Evolutionary conservation across 2,329 filamentous ascomycete species (phyloP).

Genomic region (Dothiorella sarmentorum): DNA sequence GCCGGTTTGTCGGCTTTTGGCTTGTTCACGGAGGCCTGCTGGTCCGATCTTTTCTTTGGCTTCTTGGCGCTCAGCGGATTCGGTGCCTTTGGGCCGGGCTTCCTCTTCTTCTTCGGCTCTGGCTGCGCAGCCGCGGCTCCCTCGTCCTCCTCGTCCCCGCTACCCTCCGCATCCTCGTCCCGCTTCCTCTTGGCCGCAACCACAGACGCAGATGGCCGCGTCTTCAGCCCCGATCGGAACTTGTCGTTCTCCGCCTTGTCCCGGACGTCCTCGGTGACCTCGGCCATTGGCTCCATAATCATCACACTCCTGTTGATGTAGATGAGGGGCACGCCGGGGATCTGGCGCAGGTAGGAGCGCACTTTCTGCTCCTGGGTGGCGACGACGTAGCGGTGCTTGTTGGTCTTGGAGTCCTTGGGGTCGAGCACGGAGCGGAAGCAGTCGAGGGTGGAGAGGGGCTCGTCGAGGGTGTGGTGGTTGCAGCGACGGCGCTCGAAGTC

Average conservation of each 20-base stretch:
- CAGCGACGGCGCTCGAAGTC: constrained; percentile 72
- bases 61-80: constrained; percentile 72
- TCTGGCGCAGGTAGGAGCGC: constrained; percentile 59
- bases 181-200: constrained; percentile 35
- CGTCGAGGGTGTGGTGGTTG: constrained; percentile 70
- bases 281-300: constrained; percentile 74
- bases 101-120: constrained; percentile 50
- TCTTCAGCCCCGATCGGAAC: constrained; percentile 66
- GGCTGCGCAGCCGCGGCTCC: constrained; percentile 40
- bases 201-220: constrained; percentile 23
- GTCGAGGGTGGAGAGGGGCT: constrained; percentile 66
- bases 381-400: constrained; percentile 77
- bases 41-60: constrained; percentile 22
- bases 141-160: constrained; percentile 23
- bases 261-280: constrained; percentile 59
- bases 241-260: constrained; percentile 70
- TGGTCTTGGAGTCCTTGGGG: constrained; percentile 65
- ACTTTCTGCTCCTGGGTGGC: constrained; percentile 68
- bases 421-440: constrained; percentile 76
- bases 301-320: constrained; percentile 78
- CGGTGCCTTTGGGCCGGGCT: constrained; percentile 64
- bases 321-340: constrained; percentile 71
- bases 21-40: constrained; percentile 17
- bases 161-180: constrained; percentile 49
- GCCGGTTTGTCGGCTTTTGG: constrained; percentile 19